Base-by-base conservation (phyloP, 2,329 filamentous ascomycete genomes). In the Fusarium floridanum region DNA sequence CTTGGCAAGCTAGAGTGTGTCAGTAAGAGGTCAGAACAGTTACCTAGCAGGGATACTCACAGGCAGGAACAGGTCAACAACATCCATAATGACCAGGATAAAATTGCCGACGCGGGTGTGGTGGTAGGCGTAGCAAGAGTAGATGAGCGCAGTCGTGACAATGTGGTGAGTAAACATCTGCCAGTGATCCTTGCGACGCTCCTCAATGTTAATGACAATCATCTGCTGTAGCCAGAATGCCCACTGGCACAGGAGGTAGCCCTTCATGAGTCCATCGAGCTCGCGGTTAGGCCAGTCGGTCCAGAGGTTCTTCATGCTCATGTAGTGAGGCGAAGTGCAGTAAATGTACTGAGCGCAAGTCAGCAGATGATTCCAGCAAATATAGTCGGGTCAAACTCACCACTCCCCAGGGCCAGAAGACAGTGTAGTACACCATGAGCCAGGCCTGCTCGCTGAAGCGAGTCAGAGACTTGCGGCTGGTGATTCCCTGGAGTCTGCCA, bases 151-250 rank as follows among this genome's bases (percentile, higher is more conserved):
- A 79, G 92, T 94, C 22, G 97, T 99, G 81, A 98, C 91, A 81
- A 98, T 90, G 85, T 99, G 97, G 83, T 98, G 97, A 20, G 91
- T 92, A 76, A 98, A 91, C 97, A 98, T 98, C 84, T 98, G 96
- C 86, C 91, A 93, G 84, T 98, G 93, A 79, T 99, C 97, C 85
- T 98, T 98, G 79, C 97, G 91, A 75, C 93, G 91, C 84, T 97
- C 94, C 84, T 99, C 97, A 70, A 98, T 95, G 84, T 98, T 93
- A 82, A 98, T 94, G 67, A 98, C 94, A 36, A 98, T 87, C 74
- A 98, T 93, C 84, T 98, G 95, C 85, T 98, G 96, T 57, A 98
- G 84, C 93, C 95, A 98, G 83, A 98, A 98, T 27, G 93, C 92
- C 84, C 95, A 93, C 82, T 98, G 95, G 16, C 92, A 92, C 36